Evolutionary conservation across 2,329 filamentous ascomycete species (phyloP), one percentile per base, ranked within the genome.

Genomic region (Chaetomium sp.): DNA sequence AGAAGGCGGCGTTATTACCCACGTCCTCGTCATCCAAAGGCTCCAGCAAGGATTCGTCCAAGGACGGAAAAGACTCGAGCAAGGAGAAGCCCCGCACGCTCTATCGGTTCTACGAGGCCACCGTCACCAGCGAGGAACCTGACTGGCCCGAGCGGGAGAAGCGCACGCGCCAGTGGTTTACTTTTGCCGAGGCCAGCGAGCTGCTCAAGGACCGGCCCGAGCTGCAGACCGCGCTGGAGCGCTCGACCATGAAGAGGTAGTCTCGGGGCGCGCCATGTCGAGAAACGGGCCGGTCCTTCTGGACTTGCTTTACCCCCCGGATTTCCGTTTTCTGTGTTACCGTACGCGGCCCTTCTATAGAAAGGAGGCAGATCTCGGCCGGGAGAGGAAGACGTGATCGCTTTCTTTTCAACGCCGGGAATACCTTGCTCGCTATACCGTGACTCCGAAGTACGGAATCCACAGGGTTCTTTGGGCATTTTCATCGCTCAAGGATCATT

Each of bases 121-220:
- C 86, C n/a, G 95, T 99, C 67, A 86, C 90, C 68, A 89, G 88
- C 73, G 92, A 97, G 79, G 90, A 95, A 77, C 81, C 83, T 19
- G 87, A 93, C 65, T 99, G 95, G 95, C 95, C 95, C 1, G 95
- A 99, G 81, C 90, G 86, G 81, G 87, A 96, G 78, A 98, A 97
- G 83, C 86, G 95, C 73, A 89, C 89, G 76, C 87, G 95, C 66
- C 87, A 90, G 76, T 99, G 95, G 95, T 92, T 97, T 77, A 89
- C 87, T 59, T 97, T 92, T 76, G 79, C 84, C 58, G 87, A 96
- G 77, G 95, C 95, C n/a, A 87, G 86, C 69, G 87, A 91, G 70
- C 88, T 89, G 57, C 81, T 99, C 72, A 84, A 87, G 70, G 85
- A 86, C 67, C 86, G 95, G 64, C 94, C 94, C 1, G 95, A 98